Base-by-base conservation (phyloP, 495 filamentous ascomycete species). In the Annulohypoxylon nitens region DNA sequence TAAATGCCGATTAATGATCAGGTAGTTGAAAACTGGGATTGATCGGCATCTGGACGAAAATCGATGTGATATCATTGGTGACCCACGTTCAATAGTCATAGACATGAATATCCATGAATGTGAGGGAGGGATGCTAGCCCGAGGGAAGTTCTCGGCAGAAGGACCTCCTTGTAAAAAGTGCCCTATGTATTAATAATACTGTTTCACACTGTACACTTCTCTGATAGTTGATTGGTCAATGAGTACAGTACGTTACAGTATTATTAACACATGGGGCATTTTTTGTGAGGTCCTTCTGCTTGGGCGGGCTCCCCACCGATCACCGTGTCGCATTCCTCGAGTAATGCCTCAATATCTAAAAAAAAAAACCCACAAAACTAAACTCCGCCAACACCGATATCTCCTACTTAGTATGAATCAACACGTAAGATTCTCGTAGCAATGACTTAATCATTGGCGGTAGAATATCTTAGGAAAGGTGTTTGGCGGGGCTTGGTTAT, bases 351-450 rank as follows among this genome's bases (percentile, higher is more conserved):
- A 39, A 26, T 39, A 16, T 16, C 25, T n/a, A 4, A 18, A 58
- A 39, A 58, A 4, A 18, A 58, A 39, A 58, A 23, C 20, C 20
- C 1, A 23, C 1, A 18, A 58, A 39, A 58, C 54, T 58, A 58
- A 58, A 39, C n/a, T 39, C 54, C 33, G 54, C 11, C 34, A 16
- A 58, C 9, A 23, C 33, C 54, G 54, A 3, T 58, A 58, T 58
- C 30, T 58, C 54, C 54, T 58, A 2, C 33, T 58, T 9, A n/a
- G 12, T 18, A 12, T 5, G 33, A 58, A 3, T 58, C 8, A 14
- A 23, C 20, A 37, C 30, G 12, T 26, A 57, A 10, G 9, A 39
- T 8, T 3, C 2, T n/a, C 8, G 14, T 36, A 6, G n/a, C 20
- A 10, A 39, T 58, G 54, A 37, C n/a, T 20, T 10, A 23, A 23